Evolutionary conservation across 2,329 filamentous ascomycete species (phyloP).

Genomic region (Fusarium humuli): DNA sequence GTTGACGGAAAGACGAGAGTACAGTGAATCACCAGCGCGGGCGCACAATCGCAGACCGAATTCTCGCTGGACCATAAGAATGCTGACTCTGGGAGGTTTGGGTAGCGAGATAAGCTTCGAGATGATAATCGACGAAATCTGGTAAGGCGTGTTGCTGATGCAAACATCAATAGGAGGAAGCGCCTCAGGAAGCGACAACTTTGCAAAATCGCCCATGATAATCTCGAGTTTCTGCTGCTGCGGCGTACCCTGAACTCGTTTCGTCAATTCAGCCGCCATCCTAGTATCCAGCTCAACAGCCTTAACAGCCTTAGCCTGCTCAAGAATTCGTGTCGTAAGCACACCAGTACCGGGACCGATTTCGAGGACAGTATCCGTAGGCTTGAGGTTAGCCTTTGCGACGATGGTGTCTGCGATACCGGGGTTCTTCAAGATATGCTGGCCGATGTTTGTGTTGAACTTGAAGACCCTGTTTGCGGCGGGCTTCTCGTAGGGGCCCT

Average conservation of each 20-base stretch:
- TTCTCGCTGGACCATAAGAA: conserved; percentile 97
- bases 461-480: conserved; percentile 87
- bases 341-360: conserved; percentile 92
- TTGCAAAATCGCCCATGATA: conserved; percentile 87
- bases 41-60: conserved; percentile 92
- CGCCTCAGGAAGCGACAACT: conserved; percentile 79
- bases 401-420: conserved; percentile 80
- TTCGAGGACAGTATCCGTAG: conserved; percentile 90
- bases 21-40: conserved; percentile 86
- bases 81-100: conserved; percentile 82
- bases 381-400: conserved; percentile 86
- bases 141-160: conserved; percentile 71
- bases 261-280: conserved; percentile 96
- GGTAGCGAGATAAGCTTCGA: conserved; percentile 88
- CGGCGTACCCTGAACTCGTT: conserved; percentile 91
- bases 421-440: conserved; percentile 93
- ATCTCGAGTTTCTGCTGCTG: conserved; percentile 87
- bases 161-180: conserved; percentile 83
- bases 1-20: conserved; percentile 91
- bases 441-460: conserved; percentile 90
- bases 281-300: conserved; percentile 94
- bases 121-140: conserved; percentile 91
- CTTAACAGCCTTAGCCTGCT: conserved; percentile 83
- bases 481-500: conserved; percentile 6
- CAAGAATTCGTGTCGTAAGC: conserved; percentile 87